phyloP scores from a whole-genome alignment of 2,329 filamentous ascomycete species.

The Talaromyces sp. region DNA sequence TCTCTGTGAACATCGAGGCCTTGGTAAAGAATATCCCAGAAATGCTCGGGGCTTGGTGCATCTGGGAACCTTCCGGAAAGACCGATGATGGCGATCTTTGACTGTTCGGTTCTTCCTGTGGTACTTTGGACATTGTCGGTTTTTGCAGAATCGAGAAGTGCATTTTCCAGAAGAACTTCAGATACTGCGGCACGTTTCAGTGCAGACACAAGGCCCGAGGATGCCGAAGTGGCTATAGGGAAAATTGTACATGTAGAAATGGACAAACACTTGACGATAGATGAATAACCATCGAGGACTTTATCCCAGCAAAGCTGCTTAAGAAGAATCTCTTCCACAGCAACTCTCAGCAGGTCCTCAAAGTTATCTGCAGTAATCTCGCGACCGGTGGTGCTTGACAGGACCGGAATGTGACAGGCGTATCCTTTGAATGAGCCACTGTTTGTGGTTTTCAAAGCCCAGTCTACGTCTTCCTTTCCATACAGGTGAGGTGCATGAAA shows the following conservation, averaged over 20 bases:
- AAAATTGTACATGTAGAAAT: constrained; percentile 27
- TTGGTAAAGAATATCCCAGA: constrained; percentile 38
- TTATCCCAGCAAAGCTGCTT: constrained; percentile 44
- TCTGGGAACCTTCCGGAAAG: constrained; percentile 74
- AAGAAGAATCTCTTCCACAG: constrained; percentile 40
- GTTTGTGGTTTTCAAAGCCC: constrained; percentile 47
- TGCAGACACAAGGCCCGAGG: constrained; percentile 33
- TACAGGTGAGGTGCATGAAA: constrained; percentile 61
- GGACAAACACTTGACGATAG: constrained; percentile 23
- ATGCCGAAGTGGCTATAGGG: constrained; percentile 35
- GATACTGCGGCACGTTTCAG: constrained; percentile 33
- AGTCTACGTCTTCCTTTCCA: constrained; percentile 50
- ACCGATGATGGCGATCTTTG: constrained; percentile 70
- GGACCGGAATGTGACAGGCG: constrained; percentile 34
- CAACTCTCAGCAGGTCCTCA: constrained; percentile 33
- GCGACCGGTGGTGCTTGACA: constrained; percentile 41
- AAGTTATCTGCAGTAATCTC: constrained; percentile 31
- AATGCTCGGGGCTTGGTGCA: constrained; percentile 43
- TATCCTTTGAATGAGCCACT: constrained; percentile 30
- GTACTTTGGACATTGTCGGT: constrained; percentile 26
- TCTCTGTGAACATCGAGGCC: constrained; percentile 35
- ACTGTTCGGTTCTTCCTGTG: constrained; percentile 33
- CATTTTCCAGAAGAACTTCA: constrained; percentile 29
- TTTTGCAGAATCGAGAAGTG: constrained; percentile 29
- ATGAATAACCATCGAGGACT: constrained; percentile 36